These are phyloP conservation scores for Asterochloris erici DNA, from an alignment of 139 green algal genomes.

Conservation along the genomic window DNA sequence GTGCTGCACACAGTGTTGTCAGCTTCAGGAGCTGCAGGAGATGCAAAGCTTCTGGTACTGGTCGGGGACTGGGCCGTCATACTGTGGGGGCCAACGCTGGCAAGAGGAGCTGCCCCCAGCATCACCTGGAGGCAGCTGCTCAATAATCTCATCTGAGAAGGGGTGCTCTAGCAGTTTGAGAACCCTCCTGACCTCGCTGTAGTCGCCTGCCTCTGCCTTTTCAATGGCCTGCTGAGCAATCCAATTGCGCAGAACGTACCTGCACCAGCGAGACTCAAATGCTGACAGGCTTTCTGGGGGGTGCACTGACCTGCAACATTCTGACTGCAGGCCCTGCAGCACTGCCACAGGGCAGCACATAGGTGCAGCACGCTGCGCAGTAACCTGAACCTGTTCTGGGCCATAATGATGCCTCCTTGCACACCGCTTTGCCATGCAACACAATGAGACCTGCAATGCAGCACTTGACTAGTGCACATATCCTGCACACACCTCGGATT, in stretches of 20 bases:
- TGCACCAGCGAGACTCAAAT: neutral
- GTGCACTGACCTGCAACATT: too few species aligned
- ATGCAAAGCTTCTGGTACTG: slow-evolving; percentile 44
- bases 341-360: too few species aligned
- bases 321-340: too few species aligned
- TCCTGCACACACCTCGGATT: slow-evolving; percentile 44
- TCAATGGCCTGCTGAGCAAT: slow-evolving; percentile 74
- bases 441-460: too few species aligned
- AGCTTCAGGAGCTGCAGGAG: slow-evolving; percentile 32
- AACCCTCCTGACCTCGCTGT: slow-evolving; percentile 39
- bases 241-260: slow-evolving; percentile 79
- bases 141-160: slow-evolving; percentile 31
- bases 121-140: neutral
- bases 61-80: slow-evolving; percentile 37
- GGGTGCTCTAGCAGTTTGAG: slow-evolving; percentile 39
- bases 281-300: too few species aligned
- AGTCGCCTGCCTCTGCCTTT: slow-evolving; percentile 63
- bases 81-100: slow-evolving; percentile 13
- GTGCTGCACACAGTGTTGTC: neutral
- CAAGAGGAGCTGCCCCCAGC: slow-evolving; percentile 8
- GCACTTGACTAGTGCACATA: neutral
- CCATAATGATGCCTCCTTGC: too few species aligned
- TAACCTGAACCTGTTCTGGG: too few species aligned
- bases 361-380: too few species aligned
- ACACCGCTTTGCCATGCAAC: too few species aligned